Evolutionary conservation across 345 rosid genomes (phyloP).

Genomic region (Capsella bursapastoris): DNA sequence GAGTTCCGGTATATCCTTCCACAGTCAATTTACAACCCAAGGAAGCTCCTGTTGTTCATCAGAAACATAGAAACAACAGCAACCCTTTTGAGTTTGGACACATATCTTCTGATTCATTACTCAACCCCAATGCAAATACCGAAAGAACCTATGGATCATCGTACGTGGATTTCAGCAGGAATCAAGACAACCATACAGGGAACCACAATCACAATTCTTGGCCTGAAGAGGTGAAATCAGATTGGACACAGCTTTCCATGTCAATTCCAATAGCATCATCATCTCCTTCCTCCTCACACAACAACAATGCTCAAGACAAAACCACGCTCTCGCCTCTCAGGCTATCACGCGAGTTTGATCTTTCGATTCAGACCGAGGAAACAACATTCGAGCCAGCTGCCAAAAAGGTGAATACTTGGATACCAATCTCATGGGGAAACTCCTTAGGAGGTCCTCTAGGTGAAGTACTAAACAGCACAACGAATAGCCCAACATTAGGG

Average conservation of each 20-base stretch:
- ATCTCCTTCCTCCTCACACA: constrained; percentile 48
- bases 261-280: constrained; percentile 60
- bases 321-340: constrained; percentile 54
- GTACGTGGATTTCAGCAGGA: constrained; percentile 40
- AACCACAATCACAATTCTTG: constrained; percentile 47
- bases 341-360: constrained; percentile 55
- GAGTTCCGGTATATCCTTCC: constrained; percentile 41
- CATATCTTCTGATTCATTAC: constrained; percentile 55
- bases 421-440: constrained; percentile 58
- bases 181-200: constrained; percentile 44
- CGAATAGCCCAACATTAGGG: constrained; percentile 51
- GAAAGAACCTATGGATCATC: constrained; percentile 52
- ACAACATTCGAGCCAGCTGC: constrained; percentile 38
- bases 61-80: constrained; percentile 43
- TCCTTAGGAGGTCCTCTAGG: constrained; percentile 74
- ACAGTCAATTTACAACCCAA: constrained; percentile 45
- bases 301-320: constrained; percentile 48
- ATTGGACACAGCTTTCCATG: constrained; percentile 75
- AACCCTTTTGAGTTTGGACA: constrained; percentile 54
- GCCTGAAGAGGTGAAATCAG: constrained; percentile 62
- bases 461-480: constrained; percentile 56
- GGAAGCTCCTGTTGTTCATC: constrained; percentile 37
- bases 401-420: constrained; percentile 55
- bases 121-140: constrained; percentile 42
- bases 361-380: constrained; percentile 39